A percentile compares a stretch with the other conserved stretches of the same genome.
Evolutionary conservation across 2,329 filamentous ascomycete genomes (phyloP).

Genomic region (Verticillium tricorpus): DNA sequence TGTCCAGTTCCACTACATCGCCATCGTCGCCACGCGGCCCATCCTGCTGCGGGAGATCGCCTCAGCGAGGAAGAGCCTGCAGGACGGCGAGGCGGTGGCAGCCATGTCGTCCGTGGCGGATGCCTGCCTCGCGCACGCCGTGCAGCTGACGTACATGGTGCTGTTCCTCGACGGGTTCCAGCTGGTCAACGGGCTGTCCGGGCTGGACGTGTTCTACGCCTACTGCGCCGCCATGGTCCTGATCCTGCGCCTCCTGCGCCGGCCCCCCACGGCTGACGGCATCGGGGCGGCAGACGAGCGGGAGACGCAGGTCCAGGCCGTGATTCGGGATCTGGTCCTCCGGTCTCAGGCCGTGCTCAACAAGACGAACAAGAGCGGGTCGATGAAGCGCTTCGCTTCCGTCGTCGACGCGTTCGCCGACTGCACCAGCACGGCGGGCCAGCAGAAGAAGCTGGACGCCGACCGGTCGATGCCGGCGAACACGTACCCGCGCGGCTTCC

Average conservation of each 20-base stretch:
- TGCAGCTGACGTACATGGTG: slow-evolving; percentile 23
- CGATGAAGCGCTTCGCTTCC: slow-evolving; percentile 22
- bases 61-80: slow-evolving; percentile 1
- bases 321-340: slow-evolving; percentile 9
- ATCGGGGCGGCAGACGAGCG: slow-evolving; percentile 10
- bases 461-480: background rate
- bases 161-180: slow-evolving; percentile 26
- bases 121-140: slow-evolving; percentile 23
- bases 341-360: slow-evolving; percentile 15
- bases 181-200: slow-evolving; percentile 26
- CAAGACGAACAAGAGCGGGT: slow-evolving; percentile 20
- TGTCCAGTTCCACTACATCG: slow-evolving; percentile 26
- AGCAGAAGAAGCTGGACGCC: background rate
- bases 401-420: slow-evolving; percentile 22
- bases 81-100: background rate
- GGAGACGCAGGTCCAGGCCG: slow-evolving; percentile 13
- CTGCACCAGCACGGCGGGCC: slow-evolving; percentile 7
- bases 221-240: slow-evolving; percentile 28
- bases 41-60: slow-evolving; percentile 20
- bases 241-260: slow-evolving; percentile 16
- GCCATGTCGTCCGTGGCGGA: slow-evolving; percentile 10
- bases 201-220: slow-evolving; percentile 29
- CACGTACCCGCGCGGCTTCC: background rate
- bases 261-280: slow-evolving; percentile 2
- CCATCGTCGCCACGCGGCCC: slow-evolving; percentile 25